Evolutionary conservation across 2,329 filamentous ascomycete species (phyloP).

Genomic region (Beauveria bassiana): DNA sequence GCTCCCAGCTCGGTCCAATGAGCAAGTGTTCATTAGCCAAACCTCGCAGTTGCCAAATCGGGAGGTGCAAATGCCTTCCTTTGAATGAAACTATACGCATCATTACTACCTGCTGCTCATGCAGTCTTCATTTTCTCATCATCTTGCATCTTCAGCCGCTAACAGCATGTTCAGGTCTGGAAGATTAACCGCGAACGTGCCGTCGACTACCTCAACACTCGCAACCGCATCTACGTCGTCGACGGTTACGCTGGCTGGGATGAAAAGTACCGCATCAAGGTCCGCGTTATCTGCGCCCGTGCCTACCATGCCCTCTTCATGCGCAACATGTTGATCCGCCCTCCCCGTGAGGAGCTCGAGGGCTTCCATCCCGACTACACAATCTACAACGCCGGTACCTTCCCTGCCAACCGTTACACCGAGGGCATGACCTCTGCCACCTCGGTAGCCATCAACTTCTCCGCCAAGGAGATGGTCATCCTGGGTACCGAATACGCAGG

Average conservation of each 20-base stretch:
- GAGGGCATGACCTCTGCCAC: slow-evolving; percentile 98
- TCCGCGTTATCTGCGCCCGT: slow-evolving; percentile 95
- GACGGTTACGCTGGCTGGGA: slow-evolving; percentile 98
- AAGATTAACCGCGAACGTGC: slow-evolving; percentile 99
- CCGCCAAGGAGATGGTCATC: slow-evolving; percentile 99
- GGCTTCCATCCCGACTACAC: slow-evolving; percentile 99
- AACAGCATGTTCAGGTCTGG: slow-evolving; percentile 67
- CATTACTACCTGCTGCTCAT: background rate
- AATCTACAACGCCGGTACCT: slow-evolving; percentile 98
- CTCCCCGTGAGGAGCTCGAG: slow-evolving; percentile 82
- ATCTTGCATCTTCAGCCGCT: slow-evolving; percentile 15
- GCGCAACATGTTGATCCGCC: slow-evolving; percentile 99
- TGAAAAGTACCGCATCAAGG: slow-evolving; percentile 93
- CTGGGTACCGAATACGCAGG: slow-evolving; percentile 94
- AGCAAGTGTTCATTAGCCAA: slow-evolving; percentile 5
- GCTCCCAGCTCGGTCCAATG: slow-evolving; percentile 1
- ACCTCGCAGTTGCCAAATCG: slow-evolving; percentile 1
- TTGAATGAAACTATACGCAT: background rate
- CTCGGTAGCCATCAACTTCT: slow-evolving; percentile 97
- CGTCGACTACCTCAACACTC: slow-evolving; percentile 97
- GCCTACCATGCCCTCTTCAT: slow-evolving; percentile 99
- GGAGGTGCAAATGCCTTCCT: background rate
- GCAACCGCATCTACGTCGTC: slow-evolving; percentile 96
- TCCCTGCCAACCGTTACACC: slow-evolving; percentile 97
- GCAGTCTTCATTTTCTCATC: background rate